Evolutionary conservation across 768 basidiomycete genomes (phyloP).

Genomic region (Termitomyces bulborhizus): DNA sequence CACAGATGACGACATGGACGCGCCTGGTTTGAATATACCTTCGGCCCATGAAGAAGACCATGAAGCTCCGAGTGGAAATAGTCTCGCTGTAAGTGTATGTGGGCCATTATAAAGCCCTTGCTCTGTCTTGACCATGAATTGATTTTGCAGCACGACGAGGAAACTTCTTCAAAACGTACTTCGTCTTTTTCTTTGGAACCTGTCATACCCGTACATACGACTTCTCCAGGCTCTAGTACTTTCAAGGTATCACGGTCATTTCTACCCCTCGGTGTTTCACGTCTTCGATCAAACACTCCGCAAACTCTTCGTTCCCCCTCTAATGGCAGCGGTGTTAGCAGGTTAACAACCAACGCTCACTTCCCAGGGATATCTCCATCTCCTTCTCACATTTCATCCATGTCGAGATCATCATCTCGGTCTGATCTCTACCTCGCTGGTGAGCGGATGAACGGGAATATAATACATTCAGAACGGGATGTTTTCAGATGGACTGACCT

Average conservation of each 20-base stretch:
- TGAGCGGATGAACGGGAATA: conserved; percentile 12
- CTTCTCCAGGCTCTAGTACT: conserved; percentile 28
- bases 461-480: conserved; percentile 32
- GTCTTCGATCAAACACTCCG: conserved; percentile 67
- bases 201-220: conserved; percentile 32
- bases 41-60: conserved; percentile 33
- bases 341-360: conserved; percentile 37
- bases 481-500: conserved; percentile 77
- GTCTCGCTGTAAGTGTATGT: conserved; percentile 21
- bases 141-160: conserved; percentile 23
- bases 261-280: conserved; percentile 68
- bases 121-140: background rate
- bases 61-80: conserved; percentile 20
- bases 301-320: conserved; percentile 36
- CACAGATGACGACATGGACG: conserved; percentile 37
- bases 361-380: conserved; percentile 42
- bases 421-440: conserved; percentile 35
- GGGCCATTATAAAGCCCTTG: background rate
- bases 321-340: conserved; percentile 34
- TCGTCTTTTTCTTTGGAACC: conserved; percentile 30
- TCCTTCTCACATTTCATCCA: conserved; percentile 61
- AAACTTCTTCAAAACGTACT: conserved; percentile 28
- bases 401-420: conserved; percentile 65
- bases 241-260: conserved; percentile 48
- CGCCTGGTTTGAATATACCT: conserved; percentile 38